Base-by-base conservation (phyloP, 495 filamentous ascomycete genomes). In the Daldinia childiae region DNA sequence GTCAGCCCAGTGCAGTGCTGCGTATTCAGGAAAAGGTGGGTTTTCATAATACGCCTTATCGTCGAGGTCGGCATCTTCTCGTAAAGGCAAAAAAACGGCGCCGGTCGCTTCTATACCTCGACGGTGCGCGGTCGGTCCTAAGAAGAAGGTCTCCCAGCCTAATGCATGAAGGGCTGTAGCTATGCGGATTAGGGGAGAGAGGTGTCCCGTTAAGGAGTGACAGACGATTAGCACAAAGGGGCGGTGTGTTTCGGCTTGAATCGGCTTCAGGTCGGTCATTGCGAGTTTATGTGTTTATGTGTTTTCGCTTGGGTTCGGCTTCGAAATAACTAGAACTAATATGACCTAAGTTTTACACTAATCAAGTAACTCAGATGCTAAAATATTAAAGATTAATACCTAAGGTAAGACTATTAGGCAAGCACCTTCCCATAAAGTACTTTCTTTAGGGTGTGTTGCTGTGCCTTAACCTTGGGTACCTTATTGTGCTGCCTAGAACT, bases 141-240 rank as follows among this genome's bases (percentile, higher is more conserved):
- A 71, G 67, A 81, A 81, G 63, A 66, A 76, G n/a, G 71, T 73
- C 4, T 68, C 56, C 69, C 69, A 81, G 27, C 72, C 73, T 1
- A 52, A 66, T 6, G 64, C 11, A 26, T 58, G 60, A 56, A 82
- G 71, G 9, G 64, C 66, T 3, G 56, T 50, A 6, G 78, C 75
- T 45, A 82, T 76, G 61, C 74, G 69, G n/a, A 71, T 43, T 2
- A 78, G 21, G 5, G 78, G 78, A 1, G 69, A 73, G n/a, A 79
- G 51, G 57, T 80, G 79, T 5, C 79, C 79, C 1, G 75, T 71
- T 21, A 79, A 66, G 3, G 75, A 67, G 55, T 78, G 74, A 62
- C 66, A 58, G 51, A 76, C 36, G 61, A 80, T 74, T 9, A 81
- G 74, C 30, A 81, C 63, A 54, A 64, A 71, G 29, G 80, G 81